Evolutionary conservation across 2,329 filamentous ascomycete species (phyloP).

Genomic region (Huntiella moniliformis): DNA sequence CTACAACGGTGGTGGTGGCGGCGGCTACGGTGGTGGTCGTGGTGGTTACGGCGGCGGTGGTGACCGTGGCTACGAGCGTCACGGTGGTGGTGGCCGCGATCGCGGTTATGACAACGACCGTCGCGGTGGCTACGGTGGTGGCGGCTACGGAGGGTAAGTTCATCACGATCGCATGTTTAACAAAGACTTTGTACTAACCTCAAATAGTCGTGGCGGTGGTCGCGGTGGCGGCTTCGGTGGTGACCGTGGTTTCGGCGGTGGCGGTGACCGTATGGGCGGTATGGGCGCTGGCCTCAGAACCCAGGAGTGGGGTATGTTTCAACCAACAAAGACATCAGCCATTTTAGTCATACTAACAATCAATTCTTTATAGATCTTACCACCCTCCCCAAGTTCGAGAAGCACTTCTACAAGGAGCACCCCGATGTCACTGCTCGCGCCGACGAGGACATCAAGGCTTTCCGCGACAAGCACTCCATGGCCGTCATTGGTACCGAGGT

Average conservation of each 20-base stretch:
- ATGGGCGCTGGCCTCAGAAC: slow-evolving; percentile 75
- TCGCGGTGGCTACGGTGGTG: slow-evolving; percentile 16
- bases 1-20: slow-evolving; percentile 17
- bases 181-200: slow-evolving; percentile 19
- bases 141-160: slow-evolving; percentile 20
- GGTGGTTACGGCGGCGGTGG: slow-evolving; percentile 17
- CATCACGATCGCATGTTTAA: not conserved
- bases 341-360: slow-evolving; percentile 15
- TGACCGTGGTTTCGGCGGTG: slow-evolving; percentile 34
- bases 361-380: slow-evolving; percentile 40
- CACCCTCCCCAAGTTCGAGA: slow-evolving; percentile 87
- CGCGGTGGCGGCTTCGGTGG: slow-evolving; percentile 17
- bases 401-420: slow-evolving; percentile 97
- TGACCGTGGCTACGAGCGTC: slow-evolving; percentile 17
- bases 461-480: slow-evolving; percentile 73
- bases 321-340: slow-evolving; percentile 10
- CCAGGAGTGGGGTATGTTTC: slow-evolving; percentile 65
- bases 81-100: slow-evolving; percentile 23
- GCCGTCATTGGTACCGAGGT: slow-evolving; percentile 62
- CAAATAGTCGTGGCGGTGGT: slow-evolving; percentile 19
- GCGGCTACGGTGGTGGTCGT: slow-evolving; percentile 17
- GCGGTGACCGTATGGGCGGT: slow-evolving; percentile 85
- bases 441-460: slow-evolving; percentile 64
- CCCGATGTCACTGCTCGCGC: slow-evolving; percentile 57
- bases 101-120: slow-evolving; percentile 22